phyloP scores from a whole-genome alignment of 305 asterid genomes.

The Salvia sclarea region DNA sequence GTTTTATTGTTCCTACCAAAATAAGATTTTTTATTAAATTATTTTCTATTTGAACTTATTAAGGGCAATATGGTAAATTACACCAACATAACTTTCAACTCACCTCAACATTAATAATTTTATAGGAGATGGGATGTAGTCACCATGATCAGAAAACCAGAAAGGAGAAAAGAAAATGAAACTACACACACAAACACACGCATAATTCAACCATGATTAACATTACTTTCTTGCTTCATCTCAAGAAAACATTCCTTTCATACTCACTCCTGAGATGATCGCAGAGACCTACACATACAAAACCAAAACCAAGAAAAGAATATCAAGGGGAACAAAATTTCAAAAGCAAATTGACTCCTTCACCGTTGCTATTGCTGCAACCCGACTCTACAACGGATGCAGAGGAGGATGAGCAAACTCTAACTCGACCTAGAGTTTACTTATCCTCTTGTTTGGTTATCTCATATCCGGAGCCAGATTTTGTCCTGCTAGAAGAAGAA shows the following conservation, averaged over 20 bases:
- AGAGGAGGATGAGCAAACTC: background rate
- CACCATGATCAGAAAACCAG: too few relatives aligned
- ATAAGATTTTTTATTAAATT: too few relatives aligned
- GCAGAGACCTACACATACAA: background rate
- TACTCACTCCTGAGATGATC: background rate
- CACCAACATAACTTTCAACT: background rate
- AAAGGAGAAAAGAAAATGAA: too few relatives aligned
- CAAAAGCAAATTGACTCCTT: background rate
- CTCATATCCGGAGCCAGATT: background rate
- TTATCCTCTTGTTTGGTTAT: conserved; percentile 2
- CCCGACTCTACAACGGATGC: background rate
- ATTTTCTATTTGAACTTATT: background rate
- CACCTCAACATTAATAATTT: too few relatives aligned
- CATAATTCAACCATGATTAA: too few relatives aligned
- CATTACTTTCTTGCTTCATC: too few relatives aligned
- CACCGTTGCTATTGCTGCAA: background rate
- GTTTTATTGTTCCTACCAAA: background rate
- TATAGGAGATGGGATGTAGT: too few relatives aligned
- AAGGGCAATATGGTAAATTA: background rate
- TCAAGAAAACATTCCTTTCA: background rate
- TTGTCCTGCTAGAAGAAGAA: conserved; percentile 19
- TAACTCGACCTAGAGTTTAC: conserved; percentile 1
- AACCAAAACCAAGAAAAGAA: background rate
- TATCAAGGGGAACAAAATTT: background rate
- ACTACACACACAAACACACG: too few relatives aligned